Evolutionary conservation across 1,284 basidiomycete species (phyloP).

Genomic region (Calocybe gambosa): DNA sequence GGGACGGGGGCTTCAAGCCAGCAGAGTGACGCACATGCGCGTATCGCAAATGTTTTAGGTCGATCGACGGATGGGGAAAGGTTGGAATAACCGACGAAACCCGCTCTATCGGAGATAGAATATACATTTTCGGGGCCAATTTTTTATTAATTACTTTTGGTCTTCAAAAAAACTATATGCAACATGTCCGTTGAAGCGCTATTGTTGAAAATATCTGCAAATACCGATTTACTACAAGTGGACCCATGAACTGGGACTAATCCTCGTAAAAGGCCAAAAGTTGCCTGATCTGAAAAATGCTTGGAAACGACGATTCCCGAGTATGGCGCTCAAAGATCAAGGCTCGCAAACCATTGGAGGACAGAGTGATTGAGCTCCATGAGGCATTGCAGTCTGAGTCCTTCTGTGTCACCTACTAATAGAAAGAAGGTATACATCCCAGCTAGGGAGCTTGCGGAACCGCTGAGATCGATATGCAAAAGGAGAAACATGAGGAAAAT

Average conservation of each 20-base stretch:
- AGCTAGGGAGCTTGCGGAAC: neutral
- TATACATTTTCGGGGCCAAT: neutral
- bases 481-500: neutral
- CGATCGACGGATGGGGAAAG: conserved; percentile 11
- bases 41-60: conserved; percentile 5
- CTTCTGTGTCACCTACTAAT: neutral
- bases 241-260: no score
- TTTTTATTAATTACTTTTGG: neutral
- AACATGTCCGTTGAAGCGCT: neutral
- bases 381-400: neutral
- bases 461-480: neutral
- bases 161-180: neutral
- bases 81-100: neutral
- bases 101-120: conserved; percentile 3
- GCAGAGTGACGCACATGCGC: neutral
- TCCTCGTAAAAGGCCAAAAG: no score
- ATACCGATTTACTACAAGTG: no score
- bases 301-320: no score
- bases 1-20: conserved; percentile 1
- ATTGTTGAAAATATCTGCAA: no score
- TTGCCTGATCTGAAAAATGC: no score
- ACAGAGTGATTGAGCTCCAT: neutral
- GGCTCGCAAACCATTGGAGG: neutral
- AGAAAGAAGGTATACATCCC: neutral
- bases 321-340: neutral